Evolutionary conservation across 352 stramenopile genomes (phyloP).

Genomic region (Lagenidium sp.): DNA sequence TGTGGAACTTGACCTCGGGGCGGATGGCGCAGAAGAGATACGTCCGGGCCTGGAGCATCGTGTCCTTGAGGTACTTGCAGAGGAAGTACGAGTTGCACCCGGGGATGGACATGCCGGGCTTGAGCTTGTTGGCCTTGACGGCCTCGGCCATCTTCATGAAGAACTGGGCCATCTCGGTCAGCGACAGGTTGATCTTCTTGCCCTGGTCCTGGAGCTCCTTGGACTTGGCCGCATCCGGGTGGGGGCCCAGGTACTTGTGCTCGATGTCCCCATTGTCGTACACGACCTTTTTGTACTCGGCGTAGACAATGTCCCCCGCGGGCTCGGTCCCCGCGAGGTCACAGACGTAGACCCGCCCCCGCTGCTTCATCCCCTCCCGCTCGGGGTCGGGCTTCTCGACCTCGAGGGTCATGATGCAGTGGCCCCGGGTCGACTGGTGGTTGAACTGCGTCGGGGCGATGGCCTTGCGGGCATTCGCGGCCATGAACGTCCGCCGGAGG

Average conservation of each 20-base stretch:
- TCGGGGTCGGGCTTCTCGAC: slow-evolving; percentile 91
- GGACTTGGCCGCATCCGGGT: slow-evolving; percentile 87
- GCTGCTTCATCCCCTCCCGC: slow-evolving; percentile 84
- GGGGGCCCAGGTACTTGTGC: slow-evolving; percentile 87
- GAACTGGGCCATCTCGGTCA: slow-evolving; percentile 95
- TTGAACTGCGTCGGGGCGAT: slow-evolving; percentile 94
- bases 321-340: slow-evolving; percentile 91
- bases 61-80: slow-evolving; percentile 96
- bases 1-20: slow-evolving; percentile 89
- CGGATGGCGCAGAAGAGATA: slow-evolving; percentile 93
- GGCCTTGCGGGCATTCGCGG: slow-evolving; percentile 87
- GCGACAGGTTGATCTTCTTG: slow-evolving; percentile 95
- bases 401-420: slow-evolving; percentile 95
- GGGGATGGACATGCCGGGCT: slow-evolving; percentile 88
- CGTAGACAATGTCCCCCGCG: slow-evolving; percentile 91
- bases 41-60: slow-evolving; percentile 89
- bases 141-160: slow-evolving; percentile 97
- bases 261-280: slow-evolving; percentile 90
- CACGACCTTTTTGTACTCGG: slow-evolving; percentile 90
- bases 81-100: slow-evolving; percentile 94
- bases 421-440: slow-evolving; percentile 89
- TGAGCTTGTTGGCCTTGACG: slow-evolving; percentile 92
- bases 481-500: slow-evolving; percentile 85
- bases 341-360: slow-evolving; percentile 90
- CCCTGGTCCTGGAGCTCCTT: slow-evolving; percentile 93